Conservation (phyloP, 2,329 filamentous ascomycete species). For the Daldinia sp. region DNA sequence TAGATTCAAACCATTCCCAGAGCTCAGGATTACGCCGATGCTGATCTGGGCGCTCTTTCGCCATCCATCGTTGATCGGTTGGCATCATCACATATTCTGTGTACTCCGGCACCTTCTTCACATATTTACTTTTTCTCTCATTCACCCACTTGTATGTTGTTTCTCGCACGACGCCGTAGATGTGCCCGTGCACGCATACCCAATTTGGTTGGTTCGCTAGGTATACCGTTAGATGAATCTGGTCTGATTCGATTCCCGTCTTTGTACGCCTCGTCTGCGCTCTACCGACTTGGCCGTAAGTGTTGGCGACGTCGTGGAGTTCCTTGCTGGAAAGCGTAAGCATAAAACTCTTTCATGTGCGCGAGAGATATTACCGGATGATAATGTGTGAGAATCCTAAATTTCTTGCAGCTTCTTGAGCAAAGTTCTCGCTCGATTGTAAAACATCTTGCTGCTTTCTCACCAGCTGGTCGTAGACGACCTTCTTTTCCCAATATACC, state of each 20-base stretch:
- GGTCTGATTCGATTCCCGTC: not conserved
- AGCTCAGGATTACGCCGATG: constrained; percentile 4
- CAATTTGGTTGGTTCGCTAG: constrained; percentile 4
- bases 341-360: not conserved
- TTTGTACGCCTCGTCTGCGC: not conserved
- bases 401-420: not conserved
- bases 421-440: not conserved
- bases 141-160: not conserved
- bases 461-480: not conserved
- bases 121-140: not conserved
- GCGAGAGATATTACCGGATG: not conserved
- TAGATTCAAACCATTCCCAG: constrained; percentile 3
- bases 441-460: not conserved
- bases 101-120: not conserved
- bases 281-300: not conserved
- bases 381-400: constrained; percentile 1
- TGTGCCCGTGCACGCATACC: not conserved
- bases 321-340: not conserved
- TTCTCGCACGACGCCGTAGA: not conserved
- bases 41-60: not conserved
- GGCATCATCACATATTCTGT: constrained; percentile 4
- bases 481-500: constrained; percentile 2
- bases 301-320: not conserved
- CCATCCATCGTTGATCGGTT: constrained; percentile 1
- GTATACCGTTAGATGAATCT: not conserved